Evolutionary conservation across 192 early-diverging fungal species (phyloP), one percentile per base, ranked within the genome.

Genomic region (Backusella parvicylindrica): DNA sequence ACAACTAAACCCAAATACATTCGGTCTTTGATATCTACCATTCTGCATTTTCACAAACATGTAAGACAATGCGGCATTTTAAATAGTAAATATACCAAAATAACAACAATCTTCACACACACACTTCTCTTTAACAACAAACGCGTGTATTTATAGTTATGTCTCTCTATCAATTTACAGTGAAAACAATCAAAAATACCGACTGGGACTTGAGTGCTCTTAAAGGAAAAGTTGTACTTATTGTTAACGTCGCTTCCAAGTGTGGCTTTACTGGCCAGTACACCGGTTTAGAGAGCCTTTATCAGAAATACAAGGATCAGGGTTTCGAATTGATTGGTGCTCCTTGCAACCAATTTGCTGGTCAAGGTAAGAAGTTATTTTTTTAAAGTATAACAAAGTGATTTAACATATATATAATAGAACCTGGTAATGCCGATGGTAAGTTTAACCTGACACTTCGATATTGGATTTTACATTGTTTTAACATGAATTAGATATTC

Each of bases 231-330:
- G 76, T 82, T 8, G 77, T 77, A 6, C 86, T 98, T 38, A 81
- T 97, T 37, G 94, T 96, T 78, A 98, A 98, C 82, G 92, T 94
- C 13, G 96, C 95, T 30, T 94, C 92, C 71, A 89, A 95, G 84
- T 98, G 96, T 83, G 95, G 95, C 11, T 94, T 93, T 78, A 94
- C 94, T 37, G 81, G 84, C 7, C 95, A 96, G 81, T 94, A 94
- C 84, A 78, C 81, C 32, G 91, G 86, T 16, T 85, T 95, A 18
- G 87, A 94, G 79, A 76, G 87, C 64, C 81, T 95, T 67, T 86
- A 93, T 81, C 73, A 92, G 50, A 86, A 87, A 63, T 91, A 91
- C 76, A 81, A 86, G 35, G 87, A 87, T 53, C 71, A 86, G 53
- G 96, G 94, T 13, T 88, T 99, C 64, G 90, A 90, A 31, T 81